Base-by-base conservation (phyloP, 768 basidiomycete species). In the Phanerochaete carnosa region DNA sequence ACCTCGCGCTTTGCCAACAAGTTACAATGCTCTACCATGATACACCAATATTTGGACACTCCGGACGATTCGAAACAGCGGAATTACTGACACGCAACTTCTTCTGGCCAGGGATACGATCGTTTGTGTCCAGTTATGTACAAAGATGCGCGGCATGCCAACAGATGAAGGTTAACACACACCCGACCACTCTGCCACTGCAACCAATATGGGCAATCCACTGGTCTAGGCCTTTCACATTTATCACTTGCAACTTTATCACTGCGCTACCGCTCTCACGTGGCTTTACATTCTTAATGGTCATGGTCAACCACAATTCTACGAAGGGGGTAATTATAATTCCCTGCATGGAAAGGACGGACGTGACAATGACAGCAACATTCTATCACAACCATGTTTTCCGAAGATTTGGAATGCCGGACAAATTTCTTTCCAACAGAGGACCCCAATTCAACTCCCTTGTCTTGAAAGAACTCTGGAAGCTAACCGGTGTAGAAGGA, bases 291-390 rank as follows among this genome's bases (percentile, higher is more conserved):
- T 7, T n/a, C 8, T 8, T 46, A 46, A 46, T 46, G 45, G 45
- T n/a, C 23, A n/a, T 46, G 45, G 45, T 46, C 19, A n/a, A 46
- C 45, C 45, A 46, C 45, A n/a, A 46, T 46, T 15, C 7, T n/a
- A n/a, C n/a, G n/a, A 47, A 63, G n/a, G 29, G 23, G 3, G 70
- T 75, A 61, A 72, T 75, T 22, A 76, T 71, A 11, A 75, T 55
- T 68, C 3, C 50, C 64, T 8, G n/a, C n/a, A n/a, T n/a, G 79
- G 78, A 51, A 59, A 74, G 5, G 76, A 76, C 1, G 55, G 23
- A 13, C 55, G 58, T 30, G 22, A 35, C 15, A 35, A 35, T 15
- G 33, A 35, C 33, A 7, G 33, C 33, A 7, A 35, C 33, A 35
- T 7, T 7, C 33, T 35, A 35, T 15, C 33, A 35, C 15, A 35